Evolutionary conservation across 345 rosid species (phyloP).

Genomic region (Dipteronia dyeriana): DNA sequence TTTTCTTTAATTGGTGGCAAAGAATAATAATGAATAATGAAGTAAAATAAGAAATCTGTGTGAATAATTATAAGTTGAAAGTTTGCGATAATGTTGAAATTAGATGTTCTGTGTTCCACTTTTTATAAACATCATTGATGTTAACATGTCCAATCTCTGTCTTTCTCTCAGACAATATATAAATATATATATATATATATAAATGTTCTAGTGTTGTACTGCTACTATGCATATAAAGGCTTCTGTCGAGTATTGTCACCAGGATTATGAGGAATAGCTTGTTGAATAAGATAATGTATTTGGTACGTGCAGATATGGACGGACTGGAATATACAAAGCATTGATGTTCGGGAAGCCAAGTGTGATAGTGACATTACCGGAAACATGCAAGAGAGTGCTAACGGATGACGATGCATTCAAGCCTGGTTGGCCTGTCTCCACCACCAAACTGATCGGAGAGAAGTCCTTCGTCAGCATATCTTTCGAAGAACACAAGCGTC

Average conservation of each 20-base stretch:
- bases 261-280: too few relatives aligned
- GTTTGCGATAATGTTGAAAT: background rate
- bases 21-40: too few relatives aligned
- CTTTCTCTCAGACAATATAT: background rate
- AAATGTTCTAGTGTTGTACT: too few relatives aligned
- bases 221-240: too few relatives aligned
- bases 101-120: background rate
- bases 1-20: too few relatives aligned
- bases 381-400: slow-evolving; percentile 59
- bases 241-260: too few relatives aligned
- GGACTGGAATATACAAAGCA: slow-evolving; percentile 64
- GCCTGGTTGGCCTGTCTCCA: slow-evolving; percentile 83
- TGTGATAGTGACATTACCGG: slow-evolving; percentile 72
- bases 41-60: too few relatives aligned
- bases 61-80: background rate
- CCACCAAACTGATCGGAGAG: slow-evolving; percentile 65
- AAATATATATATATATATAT: too few relatives aligned
- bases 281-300: too few relatives aligned
- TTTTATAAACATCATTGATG: background rate
- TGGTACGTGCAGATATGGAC: slow-evolving; percentile 51
- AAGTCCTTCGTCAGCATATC: slow-evolving; percentile 78
- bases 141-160: background rate
- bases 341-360: slow-evolving; percentile 89
- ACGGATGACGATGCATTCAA: slow-evolving; percentile 68
- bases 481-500: slow-evolving; percentile 82